Evolutionary conservation across 805 yeast genomes (phyloP).

Genomic region (Kodamaea neixiangensis): DNA sequence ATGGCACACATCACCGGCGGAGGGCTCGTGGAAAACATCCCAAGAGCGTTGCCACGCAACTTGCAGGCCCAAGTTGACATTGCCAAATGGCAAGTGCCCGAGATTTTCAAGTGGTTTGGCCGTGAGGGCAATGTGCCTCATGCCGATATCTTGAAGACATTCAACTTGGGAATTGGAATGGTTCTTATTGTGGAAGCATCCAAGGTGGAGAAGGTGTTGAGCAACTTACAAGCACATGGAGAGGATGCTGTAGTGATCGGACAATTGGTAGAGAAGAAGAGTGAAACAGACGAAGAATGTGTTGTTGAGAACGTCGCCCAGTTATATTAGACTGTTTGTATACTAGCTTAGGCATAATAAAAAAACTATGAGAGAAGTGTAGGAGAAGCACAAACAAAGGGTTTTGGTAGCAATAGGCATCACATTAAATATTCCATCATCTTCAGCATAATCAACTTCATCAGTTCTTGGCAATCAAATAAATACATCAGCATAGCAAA

Average conservation of each 20-base stretch:
- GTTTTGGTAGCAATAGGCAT: too few relatives aligned
- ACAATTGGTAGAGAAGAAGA: constrained; percentile 35
- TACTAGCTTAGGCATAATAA: background rate
- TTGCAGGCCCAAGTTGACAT: constrained; percentile 83
- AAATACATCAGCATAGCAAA: too few relatives aligned
- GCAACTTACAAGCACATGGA: constrained; percentile 59
- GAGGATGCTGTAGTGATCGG: constrained; percentile 67
- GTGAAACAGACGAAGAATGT: constrained; percentile 60
- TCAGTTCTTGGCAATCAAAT: too few relatives aligned
- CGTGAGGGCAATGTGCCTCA: constrained; percentile 87
- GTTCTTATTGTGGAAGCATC: constrained; percentile 75
- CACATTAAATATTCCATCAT: too few relatives aligned
- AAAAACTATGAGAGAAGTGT: too few relatives aligned
- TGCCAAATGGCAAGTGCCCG: constrained; percentile 79
- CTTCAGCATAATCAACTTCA: too few relatives aligned
- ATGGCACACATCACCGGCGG: constrained; percentile 99
- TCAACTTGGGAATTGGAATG: constrained; percentile 98
- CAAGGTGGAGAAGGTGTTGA: constrained; percentile 59
- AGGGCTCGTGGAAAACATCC: constrained; percentile 93
- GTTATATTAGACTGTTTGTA: constrained; percentile 30
- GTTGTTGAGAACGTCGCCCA: constrained; percentile 51
- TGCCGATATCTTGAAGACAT: constrained; percentile 81
- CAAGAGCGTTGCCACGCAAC: constrained; percentile 84
- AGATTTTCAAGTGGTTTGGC: constrained; percentile 93
- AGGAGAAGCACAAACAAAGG: too few relatives aligned